phyloP scores from a whole-genome alignment of 257 asterid species.

The Parsonsia alboflavescens region DNA sequence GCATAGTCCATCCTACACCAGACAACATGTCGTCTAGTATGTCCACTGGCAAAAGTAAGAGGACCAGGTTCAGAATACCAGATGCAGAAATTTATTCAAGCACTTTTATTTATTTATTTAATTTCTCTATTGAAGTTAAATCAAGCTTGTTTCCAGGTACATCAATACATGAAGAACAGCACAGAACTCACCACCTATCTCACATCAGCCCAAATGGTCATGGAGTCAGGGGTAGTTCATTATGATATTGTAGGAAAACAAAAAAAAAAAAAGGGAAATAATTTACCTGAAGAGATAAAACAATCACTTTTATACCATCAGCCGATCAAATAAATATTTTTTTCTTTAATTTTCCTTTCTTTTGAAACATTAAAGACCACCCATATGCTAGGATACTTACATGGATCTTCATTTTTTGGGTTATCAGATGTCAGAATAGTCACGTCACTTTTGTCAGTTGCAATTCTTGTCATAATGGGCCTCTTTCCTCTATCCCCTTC shows the following conservation, averaged over 20 bases:
- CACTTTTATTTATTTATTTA: neutral
- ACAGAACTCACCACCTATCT: too few species aligned
- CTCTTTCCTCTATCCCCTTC: conserved; percentile 90
- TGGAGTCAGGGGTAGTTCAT: neutral
- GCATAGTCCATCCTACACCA: conserved; percentile 95
- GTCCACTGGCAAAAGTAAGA: conserved; percentile 56
- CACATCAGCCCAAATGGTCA: neutral
- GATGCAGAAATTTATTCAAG: neutral
- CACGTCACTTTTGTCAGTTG: conserved; percentile 82
- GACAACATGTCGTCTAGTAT: conserved; percentile 92
- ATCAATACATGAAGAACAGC: neutral
- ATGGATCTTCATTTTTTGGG: conserved; percentile 84
- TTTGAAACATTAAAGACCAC: neutral
- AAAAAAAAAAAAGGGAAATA: neutral
- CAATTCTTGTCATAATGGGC: conserved; percentile 86
- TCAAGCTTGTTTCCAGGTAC: neutral
- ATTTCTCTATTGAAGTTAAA: neutral
- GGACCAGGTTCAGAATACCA: conserved; percentile 5
- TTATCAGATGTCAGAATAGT: conserved; percentile 89
- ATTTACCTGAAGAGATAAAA: neutral
- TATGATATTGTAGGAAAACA: too few species aligned
- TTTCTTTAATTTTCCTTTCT: neutral
- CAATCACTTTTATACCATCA: neutral
- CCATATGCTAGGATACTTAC: conserved; percentile 41
- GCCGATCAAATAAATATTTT: neutral